phyloP scores from a whole-genome alignment of 176 grass and related monocot genomes.

The Phragmites australis region DNA sequence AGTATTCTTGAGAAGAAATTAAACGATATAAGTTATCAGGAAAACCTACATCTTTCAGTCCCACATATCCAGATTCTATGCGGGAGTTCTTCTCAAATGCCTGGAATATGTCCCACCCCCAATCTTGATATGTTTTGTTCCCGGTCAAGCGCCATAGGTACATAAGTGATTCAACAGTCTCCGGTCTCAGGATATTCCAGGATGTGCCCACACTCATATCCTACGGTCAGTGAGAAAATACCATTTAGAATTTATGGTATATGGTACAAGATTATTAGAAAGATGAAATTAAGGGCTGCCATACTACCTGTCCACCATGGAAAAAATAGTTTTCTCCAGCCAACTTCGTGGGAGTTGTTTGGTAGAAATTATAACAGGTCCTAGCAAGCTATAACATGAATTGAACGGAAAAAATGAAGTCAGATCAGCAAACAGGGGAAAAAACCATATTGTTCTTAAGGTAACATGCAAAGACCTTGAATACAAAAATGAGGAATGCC shows the following conservation, averaged over 20 bases:
- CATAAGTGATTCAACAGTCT: slow-evolving; percentile 96
- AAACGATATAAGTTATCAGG: slow-evolving; percentile 9
- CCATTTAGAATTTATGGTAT: slow-evolving; percentile 10
- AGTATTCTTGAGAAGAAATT: background rate
- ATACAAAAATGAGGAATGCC: slow-evolving; percentile 12
- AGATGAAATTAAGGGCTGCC: slow-evolving; percentile 20
- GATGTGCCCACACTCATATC: slow-evolving; percentile 99
- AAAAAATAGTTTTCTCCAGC: slow-evolving; percentile 98
- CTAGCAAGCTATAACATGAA: slow-evolving; percentile 64
- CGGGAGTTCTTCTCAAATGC: slow-evolving; percentile 98
- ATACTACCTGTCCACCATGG: slow-evolving; percentile 62
- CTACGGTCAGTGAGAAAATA: slow-evolving; percentile 40
- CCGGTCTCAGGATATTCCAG: slow-evolving; percentile 98
- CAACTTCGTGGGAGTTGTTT: slow-evolving; percentile 90
- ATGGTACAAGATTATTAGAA: background rate
- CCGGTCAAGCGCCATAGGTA: slow-evolving; percentile 94
- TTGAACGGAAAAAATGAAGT: background rate
- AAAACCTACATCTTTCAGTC: slow-evolving; percentile 84
- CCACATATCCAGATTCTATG: slow-evolving; percentile 88
- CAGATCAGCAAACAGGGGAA: slow-evolving; percentile 24
- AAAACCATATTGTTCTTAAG: slow-evolving; percentile 21
- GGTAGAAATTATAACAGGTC: slow-evolving; percentile 99
- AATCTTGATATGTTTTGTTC: slow-evolving; percentile 98
- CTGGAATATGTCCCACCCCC: slow-evolving; percentile 99
- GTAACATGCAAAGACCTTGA: background rate